phyloP scores from a whole-genome alignment of 345 rosid species.

The Arabidopsis thaliana region DNA sequence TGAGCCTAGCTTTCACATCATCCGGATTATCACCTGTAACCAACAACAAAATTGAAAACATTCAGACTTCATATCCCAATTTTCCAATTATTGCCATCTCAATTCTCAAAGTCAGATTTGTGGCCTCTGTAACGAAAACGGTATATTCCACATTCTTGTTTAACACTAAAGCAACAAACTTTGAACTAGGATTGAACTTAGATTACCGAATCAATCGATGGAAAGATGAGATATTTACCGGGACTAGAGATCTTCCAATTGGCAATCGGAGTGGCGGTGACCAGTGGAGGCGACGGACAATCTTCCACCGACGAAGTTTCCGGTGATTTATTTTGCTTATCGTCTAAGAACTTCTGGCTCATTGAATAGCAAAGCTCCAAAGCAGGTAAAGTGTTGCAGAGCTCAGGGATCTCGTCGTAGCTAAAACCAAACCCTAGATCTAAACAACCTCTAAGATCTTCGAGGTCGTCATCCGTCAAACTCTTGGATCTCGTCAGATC shows the following conservation, averaged over 20 bases:
- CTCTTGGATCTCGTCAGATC: constrained; percentile 84
- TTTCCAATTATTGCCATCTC: no score
- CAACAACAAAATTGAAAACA: not conserved
- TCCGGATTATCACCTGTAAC: constrained; percentile 86
- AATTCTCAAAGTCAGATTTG: not conserved
- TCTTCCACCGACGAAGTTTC: constrained; percentile 50
- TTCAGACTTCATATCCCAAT: not conserved
- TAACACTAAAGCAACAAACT: not conserved
- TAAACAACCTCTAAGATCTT: constrained; percentile 86
- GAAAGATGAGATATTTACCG: constrained; percentile 49
- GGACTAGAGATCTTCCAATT: constrained; percentile 97
- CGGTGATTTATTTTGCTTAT: constrained; percentile 45
- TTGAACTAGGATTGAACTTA: not conserved
- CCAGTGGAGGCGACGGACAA: constrained; percentile 38
- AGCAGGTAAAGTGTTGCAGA: constrained; percentile 90
- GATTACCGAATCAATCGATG: not conserved
- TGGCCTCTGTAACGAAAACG: not conserved
- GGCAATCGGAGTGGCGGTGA: constrained; percentile 47
- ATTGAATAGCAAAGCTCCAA: constrained; percentile 93
- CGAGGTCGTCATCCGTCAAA: constrained; percentile 87
- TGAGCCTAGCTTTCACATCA: constrained; percentile 96
- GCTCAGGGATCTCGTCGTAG: constrained; percentile 96
- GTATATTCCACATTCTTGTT: not conserved
- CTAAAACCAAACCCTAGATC: constrained; percentile 96
- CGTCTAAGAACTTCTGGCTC: constrained; percentile 85